These are phyloP conservation scores for Hypoxylon fuscum DNA, from an alignment of 495 filamentous ascomycete species.

Conservation along the genomic window DNA sequence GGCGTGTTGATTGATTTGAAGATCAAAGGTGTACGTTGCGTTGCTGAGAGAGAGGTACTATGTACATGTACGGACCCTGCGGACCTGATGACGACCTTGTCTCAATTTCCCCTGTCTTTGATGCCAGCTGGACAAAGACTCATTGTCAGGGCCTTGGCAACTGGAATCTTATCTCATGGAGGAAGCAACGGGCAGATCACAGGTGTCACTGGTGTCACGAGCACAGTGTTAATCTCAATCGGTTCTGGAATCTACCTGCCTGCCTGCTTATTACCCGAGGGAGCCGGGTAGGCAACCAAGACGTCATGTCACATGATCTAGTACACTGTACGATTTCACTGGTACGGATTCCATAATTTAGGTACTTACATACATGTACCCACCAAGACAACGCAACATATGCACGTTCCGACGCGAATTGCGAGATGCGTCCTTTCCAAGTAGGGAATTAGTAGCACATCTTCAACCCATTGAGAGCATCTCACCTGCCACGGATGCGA, in stretches of 20 bases:
- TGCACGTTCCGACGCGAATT: too few relatives aligned
- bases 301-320: constrained; percentile 28
- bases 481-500: too few relatives aligned
- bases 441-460: too few relatives aligned
- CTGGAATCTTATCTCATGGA: too few relatives aligned
- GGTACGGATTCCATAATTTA: too few relatives aligned
- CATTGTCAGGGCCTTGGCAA: not conserved
- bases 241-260: constrained; percentile 25
- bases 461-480: too few relatives aligned
- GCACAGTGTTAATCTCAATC: not conserved
- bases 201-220: not conserved
- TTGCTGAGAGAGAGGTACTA: too few relatives aligned
- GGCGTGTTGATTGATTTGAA: constrained; percentile 20
- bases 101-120: constrained; percentile 4
- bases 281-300: constrained; percentile 11
- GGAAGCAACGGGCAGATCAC: not conserved
- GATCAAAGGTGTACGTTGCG: not conserved
- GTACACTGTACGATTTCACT: too few relatives aligned
- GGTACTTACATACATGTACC: too few relatives aligned
- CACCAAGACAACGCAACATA: too few relatives aligned
- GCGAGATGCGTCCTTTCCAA: too few relatives aligned
- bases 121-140: constrained; percentile 13
- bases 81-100: constrained; percentile 25
- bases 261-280: constrained; percentile 4
- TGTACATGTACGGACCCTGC: constrained; percentile 32